Conservation (phyloP, 208 protist genomes). For the Borovskyia barvae region DNA sequence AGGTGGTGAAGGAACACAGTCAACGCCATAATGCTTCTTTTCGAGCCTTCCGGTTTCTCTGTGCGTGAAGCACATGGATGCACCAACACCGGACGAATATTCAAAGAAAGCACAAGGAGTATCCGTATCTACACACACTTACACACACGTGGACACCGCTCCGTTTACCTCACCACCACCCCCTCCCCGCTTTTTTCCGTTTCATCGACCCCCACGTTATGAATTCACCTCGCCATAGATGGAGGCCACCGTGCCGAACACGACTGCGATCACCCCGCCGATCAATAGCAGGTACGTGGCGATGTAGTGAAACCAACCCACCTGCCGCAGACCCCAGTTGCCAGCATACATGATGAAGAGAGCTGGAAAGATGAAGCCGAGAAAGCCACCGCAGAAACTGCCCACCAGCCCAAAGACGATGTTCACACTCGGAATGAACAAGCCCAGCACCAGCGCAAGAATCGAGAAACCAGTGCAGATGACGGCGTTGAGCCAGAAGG, state of each 20-base stretch:
- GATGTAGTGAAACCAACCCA: slow-evolving; percentile 71
- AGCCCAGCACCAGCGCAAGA: slow-evolving; percentile 64
- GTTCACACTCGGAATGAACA: slow-evolving; percentile 69
- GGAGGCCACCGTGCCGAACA: slow-evolving; percentile 63
- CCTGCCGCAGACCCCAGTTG: slow-evolving; percentile 44
- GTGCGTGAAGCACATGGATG: too few relatives aligned
- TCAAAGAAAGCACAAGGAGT: neutral
- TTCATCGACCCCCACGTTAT: neutral
- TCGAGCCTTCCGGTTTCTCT: too few relatives aligned
- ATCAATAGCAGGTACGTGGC: slow-evolving; percentile 77
- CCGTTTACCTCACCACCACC: neutral
- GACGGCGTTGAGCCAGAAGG: slow-evolving; percentile 52
- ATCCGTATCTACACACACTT: neutral
- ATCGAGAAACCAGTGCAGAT: slow-evolving; percentile 63
- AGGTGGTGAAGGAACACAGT: too few relatives aligned
- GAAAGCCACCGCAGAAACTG: slow-evolving; percentile 66
- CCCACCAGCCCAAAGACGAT: slow-evolving; percentile 83
- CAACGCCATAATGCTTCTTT: too few relatives aligned
- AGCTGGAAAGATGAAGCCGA: slow-evolving; percentile 84
- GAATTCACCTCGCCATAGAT: slow-evolving; percentile 51
- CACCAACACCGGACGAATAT: too few relatives aligned
- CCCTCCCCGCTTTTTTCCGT: neutral
- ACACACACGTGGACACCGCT: neutral
- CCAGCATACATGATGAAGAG: slow-evolving; percentile 83
- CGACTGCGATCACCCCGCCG: slow-evolving; percentile 57